These are phyloP conservation scores for Tulasnella sp. DNA, from an alignment of 768 basidiomycete genomes.

Conservation along the genomic window DNA sequence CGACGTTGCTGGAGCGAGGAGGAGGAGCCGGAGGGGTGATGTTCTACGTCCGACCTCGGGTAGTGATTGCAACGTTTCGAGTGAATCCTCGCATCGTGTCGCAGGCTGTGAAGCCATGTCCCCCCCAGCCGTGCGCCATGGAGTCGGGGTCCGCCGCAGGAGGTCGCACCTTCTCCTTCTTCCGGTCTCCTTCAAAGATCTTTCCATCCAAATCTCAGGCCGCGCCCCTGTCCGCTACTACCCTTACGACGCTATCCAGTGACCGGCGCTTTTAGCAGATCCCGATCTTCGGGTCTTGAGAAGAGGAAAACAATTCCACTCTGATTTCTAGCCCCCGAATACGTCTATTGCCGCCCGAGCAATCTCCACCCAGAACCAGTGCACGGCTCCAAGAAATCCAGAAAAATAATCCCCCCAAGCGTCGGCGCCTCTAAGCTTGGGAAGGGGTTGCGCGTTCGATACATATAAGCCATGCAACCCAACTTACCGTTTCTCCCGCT, in stretches of 20 bases:
- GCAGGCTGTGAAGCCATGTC: background rate
- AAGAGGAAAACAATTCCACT: background rate
- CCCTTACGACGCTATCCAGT: background rate
- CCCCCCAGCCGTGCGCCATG: background rate
- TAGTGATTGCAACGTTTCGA: background rate
- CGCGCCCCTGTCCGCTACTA: background rate
- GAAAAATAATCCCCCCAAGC: conserved; percentile 1
- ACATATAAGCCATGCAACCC: background rate
- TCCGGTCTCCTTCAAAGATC: background rate
- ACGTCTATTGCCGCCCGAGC: background rate
- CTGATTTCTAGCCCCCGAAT: background rate
- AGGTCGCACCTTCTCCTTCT: background rate
- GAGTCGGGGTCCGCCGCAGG: background rate
- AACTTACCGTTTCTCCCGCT: background rate
- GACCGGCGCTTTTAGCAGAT: background rate
- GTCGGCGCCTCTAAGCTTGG: background rate
- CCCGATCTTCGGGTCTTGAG: background rate
- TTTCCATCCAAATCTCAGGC: background rate
- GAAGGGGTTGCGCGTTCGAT: background rate
- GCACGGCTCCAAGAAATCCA: background rate
- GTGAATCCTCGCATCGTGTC: background rate
- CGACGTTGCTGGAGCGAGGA: background rate
- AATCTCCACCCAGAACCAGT: conserved; percentile 12
- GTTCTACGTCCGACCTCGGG: background rate
- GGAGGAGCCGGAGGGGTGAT: background rate